These are phyloP conservation scores for Clavulina sp. DNA, from an alignment of 768 basidiomycete genomes.

Conservation along the genomic window DNA sequence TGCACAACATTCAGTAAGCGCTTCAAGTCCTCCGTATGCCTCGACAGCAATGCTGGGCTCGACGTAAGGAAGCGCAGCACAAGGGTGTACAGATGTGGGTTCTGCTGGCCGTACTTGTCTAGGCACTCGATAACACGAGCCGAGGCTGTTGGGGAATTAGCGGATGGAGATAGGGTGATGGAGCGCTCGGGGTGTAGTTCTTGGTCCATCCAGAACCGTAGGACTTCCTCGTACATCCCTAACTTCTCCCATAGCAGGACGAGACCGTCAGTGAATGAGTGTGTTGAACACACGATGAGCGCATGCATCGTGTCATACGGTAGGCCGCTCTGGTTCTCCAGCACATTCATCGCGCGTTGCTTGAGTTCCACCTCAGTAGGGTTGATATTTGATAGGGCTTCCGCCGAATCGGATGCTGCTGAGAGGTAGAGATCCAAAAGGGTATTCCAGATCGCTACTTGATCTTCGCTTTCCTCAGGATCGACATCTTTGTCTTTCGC, in stretches of 20 bases:
- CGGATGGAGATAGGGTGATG: background rate
- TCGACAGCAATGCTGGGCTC: constrained; percentile 47
- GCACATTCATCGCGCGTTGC: constrained; percentile 56
- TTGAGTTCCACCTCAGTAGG: constrained; percentile 19
- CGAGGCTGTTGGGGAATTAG: constrained; percentile 15
- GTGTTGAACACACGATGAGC: constrained; percentile 81
- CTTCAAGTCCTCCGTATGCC: constrained; percentile 55
- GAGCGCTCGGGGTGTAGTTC: background rate
- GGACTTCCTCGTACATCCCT: constrained; percentile 90
- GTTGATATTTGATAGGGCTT: constrained; percentile 7
- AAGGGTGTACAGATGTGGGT: constrained; percentile 67
- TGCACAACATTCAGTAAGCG: constrained; percentile 63
- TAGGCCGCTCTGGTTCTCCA: constrained; percentile 31
- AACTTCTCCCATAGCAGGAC: constrained; percentile 84
- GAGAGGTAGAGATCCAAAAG: constrained; percentile 77
- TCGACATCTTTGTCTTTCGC: no score
- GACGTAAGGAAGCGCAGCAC: constrained; percentile 83
- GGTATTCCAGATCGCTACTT: constrained; percentile 87
- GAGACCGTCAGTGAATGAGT: constrained; percentile 64
- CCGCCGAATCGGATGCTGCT: constrained; percentile 28
- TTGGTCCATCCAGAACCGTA: constrained; percentile 83
- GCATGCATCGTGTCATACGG: constrained; percentile 87
- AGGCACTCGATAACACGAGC: constrained; percentile 56
- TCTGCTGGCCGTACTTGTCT: constrained; percentile 49
- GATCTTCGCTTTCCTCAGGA: constrained; percentile 42